Base-by-base conservation (phyloP, 208 protist genomes). In the Herpetomonas muscarum region DNA sequence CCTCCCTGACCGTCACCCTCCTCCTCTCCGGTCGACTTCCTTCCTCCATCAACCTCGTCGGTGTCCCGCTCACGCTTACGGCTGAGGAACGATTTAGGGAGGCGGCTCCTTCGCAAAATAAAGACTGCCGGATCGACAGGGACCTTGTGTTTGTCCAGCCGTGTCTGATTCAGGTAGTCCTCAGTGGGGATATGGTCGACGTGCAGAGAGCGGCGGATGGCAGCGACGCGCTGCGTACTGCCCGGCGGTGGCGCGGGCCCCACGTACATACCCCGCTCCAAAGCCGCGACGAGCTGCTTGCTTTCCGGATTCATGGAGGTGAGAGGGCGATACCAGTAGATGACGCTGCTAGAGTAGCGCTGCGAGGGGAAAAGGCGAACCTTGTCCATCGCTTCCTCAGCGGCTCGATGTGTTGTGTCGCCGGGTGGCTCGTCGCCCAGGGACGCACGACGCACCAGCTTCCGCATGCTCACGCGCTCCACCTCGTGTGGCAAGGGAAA, bases 401-500 rank as follows among this genome's bases (percentile, higher is more conserved):
- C 10, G 10, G 6, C 15, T 46, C 19, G 15, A 6, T 19, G 15
- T 46, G 15, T 46, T 46, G 41, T 6, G 15, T 12, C 41, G 15
- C 41, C 15, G 22, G 41, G n/a, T n/a, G n/a, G n/a, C 15, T 9
- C 19, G 10, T 6, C 41, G 5, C 5, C 10, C 10, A 46, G 15
- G 31, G 52, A 28, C 19, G 52, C 52, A 24, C 52, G 52, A 19
- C 52, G 52, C 26, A 57, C 52, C 19, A 57, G 7, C 19, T 57
- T 57, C 24, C 42, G 36, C 22, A 47, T 10, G 39, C 36, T 54
- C 47, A 75, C 46, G 19, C 64, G 57, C 24, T 67, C 63, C 39
- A 61, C 39, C 53, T 90, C 84, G 52, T 88, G 80, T 10, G 87
- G 84, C 47, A 94, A 68, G 9, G 79, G 74, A 53, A 87, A 90